Evolutionary conservation across 169 alveolate species (phyloP), one percentile per base, ranked within the genome.

Genomic region (Miamiensis avidus): DNA sequence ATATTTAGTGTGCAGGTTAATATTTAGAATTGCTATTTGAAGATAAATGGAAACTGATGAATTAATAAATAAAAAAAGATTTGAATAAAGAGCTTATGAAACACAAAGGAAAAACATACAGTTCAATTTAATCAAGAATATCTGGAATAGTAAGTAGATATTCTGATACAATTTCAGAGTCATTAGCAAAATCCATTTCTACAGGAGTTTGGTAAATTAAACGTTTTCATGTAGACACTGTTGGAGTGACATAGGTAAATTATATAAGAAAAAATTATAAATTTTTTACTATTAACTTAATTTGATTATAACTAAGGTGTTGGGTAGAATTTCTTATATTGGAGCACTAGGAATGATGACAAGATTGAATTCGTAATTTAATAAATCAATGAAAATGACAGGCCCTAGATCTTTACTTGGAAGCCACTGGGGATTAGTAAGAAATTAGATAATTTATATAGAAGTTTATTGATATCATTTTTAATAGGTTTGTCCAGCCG

Each of bases 351-450:
- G 99, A 25, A 96, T 96, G 97, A 97, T 98, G 99, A 95, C 98
- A 15, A 94, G 98, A 82, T 95, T 98, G 75, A 97, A 96, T 89
- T 96, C 99, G 79, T 96, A 98, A 88, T 95, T 98, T 88, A 99
- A 97, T 92, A 98, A 98, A 89, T 97, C 98, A 28, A 93, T 99
- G 83, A 98, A 99, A 94, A 98, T 98, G 25, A 93, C 99, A 77
- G 99, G 99, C 0, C 99, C 99, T 25, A 95, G 99, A 64, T 98
- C 99, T 73, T 92, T 99, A 30, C 99, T 99, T 89, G 99, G 99
- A 16, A 97, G 99, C 29, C 99, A 99, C 89, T 99, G 99, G 99
- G 99, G 99, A 15, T 97, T 99, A 94, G n/a, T n/a, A n/a, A n/a
- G n/a, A n/a, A n/a, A n/a, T n/a, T n/a, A n/a, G n/a, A n/a, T n/a